These are phyloP conservation scores for Hymenochaete sp. DNA, from an alignment of 1,284 basidiomycete genomes.

Conservation along the genomic window DNA sequence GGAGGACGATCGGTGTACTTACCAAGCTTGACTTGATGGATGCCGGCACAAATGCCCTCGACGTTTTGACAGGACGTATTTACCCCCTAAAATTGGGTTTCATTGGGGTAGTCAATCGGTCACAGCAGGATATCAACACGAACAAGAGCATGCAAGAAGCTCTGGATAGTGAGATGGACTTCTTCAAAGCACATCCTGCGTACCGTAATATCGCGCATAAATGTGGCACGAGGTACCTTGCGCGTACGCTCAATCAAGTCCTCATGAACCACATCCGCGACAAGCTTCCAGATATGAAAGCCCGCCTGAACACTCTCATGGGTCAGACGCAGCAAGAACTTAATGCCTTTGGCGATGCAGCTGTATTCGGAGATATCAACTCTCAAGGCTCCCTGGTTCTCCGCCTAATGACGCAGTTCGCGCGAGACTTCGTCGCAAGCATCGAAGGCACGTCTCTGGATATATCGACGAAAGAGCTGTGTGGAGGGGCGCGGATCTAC, in stretches of 20 bases:
- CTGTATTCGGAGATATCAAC: conserved; percentile 88
- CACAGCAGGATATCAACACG: conserved; percentile 94
- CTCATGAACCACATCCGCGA: conserved; percentile 97
- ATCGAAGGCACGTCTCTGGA: conserved; percentile 98
- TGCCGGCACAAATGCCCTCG: conserved; percentile 93
- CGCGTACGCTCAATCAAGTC: conserved; percentile 92
- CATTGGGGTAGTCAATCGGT: conserved; percentile 95
- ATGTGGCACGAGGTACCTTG: conserved; percentile 92
- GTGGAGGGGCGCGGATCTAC: conserved; percentile 95
- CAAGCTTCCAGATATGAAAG: conserved; percentile 99
- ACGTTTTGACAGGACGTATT: conserved; percentile 91
- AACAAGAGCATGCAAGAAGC: conserved; percentile 85
- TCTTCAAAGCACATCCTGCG: conserved; percentile 84
- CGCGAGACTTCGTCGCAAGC: conserved; percentile 93
- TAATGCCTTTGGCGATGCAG: conserved; percentile 91
- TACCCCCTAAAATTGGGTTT: conserved; percentile 98
- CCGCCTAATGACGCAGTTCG: conserved; percentile 98
- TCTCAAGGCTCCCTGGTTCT: conserved; percentile 85
- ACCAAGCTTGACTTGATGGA: conserved; percentile 99
- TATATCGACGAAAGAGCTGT: conserved; percentile 97
- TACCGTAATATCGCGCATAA: conserved; percentile 97
- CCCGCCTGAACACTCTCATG: conserved; percentile 95
- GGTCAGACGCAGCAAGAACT: conserved; percentile 98
- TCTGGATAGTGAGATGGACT: conserved; percentile 80
- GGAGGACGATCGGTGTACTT: conserved; percentile 91